Conservation (phyloP, 495 filamentous ascomycete species). For the Daldinia caldariorum region DNA sequence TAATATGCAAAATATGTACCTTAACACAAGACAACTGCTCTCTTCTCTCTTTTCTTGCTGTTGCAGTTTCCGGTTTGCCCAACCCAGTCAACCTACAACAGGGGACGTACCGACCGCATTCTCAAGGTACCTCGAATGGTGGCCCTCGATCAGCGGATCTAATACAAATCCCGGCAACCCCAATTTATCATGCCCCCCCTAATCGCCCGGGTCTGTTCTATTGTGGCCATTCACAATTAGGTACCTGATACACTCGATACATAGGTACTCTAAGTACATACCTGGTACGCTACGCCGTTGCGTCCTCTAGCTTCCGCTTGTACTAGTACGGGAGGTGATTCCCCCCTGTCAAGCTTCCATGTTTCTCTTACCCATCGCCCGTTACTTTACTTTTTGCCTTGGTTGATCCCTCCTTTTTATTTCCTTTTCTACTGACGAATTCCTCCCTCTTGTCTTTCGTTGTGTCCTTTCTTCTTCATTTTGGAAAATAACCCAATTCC, state of each 20-base stretch:
- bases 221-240: conserved; percentile 37
- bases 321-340: conserved; percentile 37
- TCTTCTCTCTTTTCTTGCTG: conserved; percentile 18
- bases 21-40: conserved; percentile 3
- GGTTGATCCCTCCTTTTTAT: conserved; percentile 35
- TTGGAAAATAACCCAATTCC: conserved; percentile 27
- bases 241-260: conserved; percentile 27
- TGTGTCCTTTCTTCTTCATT: conserved; percentile 39
- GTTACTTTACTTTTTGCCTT: conserved; percentile 28
- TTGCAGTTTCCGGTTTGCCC: conserved; percentile 36
- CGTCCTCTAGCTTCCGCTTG: conserved; percentile 39
- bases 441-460: conserved; percentile 37
- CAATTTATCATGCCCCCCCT: conserved; percentile 40
- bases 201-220: conserved; percentile 28
- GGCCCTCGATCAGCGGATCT: conserved; percentile 40
- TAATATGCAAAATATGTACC: neutral
- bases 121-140: conserved; percentile 28
- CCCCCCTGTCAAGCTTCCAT: conserved; percentile 41
- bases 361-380: conserved; percentile 32
- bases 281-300: conserved; percentile 15
- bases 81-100: neutral
- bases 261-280: conserved; percentile 6
- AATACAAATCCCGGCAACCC: conserved; percentile 39
- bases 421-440: conserved; percentile 38
- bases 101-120: conserved; percentile 21